phyloP scores from a whole-genome alignment of 2,329 filamentous ascomycete genomes.

The Trichophyton mentagrophytes region DNA sequence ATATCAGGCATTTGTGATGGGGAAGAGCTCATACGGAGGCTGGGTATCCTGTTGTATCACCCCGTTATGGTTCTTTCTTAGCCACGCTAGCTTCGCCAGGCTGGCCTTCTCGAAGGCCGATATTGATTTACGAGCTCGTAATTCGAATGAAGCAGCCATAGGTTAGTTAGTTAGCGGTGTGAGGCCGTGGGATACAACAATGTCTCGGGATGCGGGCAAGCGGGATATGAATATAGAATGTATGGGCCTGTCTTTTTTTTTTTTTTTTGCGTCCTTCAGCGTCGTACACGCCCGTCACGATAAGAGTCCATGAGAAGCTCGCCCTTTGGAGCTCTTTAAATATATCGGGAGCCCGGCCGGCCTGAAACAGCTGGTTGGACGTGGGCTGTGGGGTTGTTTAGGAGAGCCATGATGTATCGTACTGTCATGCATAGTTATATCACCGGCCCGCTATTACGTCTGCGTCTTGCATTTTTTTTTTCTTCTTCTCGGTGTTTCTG shows the following conservation, averaged over 20 bases:
- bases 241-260: background rate
- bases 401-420: background rate
- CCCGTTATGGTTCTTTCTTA: background rate
- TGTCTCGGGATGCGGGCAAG: background rate
- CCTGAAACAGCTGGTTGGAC: background rate
- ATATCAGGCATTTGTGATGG: background rate
- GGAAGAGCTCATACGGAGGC: background rate
- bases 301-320: background rate
- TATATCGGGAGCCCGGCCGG: background rate
- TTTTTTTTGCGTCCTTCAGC: background rate
- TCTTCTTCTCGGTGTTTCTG: no score
- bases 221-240: background rate
- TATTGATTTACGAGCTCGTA: constrained; percentile 10
- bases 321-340: background rate
- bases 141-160: constrained; percentile 10
- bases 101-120: constrained; percentile 13
- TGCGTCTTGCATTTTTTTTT: background rate
- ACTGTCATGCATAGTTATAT: background rate
- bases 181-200: background rate
- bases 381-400: background rate
- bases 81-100: background rate
- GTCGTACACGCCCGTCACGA: background rate
- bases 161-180: background rate
- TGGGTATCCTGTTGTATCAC: constrained; percentile 2
- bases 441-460: background rate